Percentiles rank a stretch among this genome's conserved stretches.
Evolutionary conservation across 768 basidiomycete genomes (phyloP).

Genomic region (Termitomyces sp.): DNA sequence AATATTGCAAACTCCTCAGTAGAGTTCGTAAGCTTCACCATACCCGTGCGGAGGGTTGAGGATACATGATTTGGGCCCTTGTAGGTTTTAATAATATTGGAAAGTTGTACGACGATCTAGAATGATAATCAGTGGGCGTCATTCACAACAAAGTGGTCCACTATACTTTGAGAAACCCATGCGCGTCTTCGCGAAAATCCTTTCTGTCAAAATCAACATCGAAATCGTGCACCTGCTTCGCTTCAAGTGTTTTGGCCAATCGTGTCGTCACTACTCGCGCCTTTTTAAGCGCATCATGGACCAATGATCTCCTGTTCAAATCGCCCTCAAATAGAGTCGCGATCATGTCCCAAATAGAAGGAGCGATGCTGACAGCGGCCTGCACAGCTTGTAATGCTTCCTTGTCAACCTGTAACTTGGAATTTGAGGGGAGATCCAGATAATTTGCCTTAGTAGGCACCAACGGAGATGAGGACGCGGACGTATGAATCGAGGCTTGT

Average conservation of each 20-base stretch:
- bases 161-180: constrained; percentile 74
- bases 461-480: constrained; percentile 32
- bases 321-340: constrained; percentile 57
- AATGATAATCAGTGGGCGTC: background rate
- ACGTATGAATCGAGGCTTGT: constrained; percentile 31
- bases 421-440: constrained; percentile 45
- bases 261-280: constrained; percentile 64
- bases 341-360: constrained; percentile 78
- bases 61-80: constrained; percentile 51
- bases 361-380: constrained; percentile 73
- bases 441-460: constrained; percentile 31
- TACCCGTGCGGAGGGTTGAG: constrained; percentile 58
- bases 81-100: constrained; percentile 64
- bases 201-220: constrained; percentile 51
- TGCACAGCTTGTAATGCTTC: constrained; percentile 78
- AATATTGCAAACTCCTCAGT: constrained; percentile 87
- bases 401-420: constrained; percentile 67
- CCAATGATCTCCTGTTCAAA: constrained; percentile 34
- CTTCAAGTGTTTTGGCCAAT: constrained; percentile 53
- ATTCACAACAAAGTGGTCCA: background rate
- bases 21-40: constrained; percentile 73
- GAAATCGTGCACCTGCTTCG: constrained; percentile 57
- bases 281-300: constrained; percentile 49
- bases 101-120: constrained; percentile 73
- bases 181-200: constrained; percentile 70